Evolutionary conservation across 2,329 filamentous ascomycete genomes (phyloP), one percentile per base, ranked within the genome.

Genomic region (Leptographium procerum): DNA sequence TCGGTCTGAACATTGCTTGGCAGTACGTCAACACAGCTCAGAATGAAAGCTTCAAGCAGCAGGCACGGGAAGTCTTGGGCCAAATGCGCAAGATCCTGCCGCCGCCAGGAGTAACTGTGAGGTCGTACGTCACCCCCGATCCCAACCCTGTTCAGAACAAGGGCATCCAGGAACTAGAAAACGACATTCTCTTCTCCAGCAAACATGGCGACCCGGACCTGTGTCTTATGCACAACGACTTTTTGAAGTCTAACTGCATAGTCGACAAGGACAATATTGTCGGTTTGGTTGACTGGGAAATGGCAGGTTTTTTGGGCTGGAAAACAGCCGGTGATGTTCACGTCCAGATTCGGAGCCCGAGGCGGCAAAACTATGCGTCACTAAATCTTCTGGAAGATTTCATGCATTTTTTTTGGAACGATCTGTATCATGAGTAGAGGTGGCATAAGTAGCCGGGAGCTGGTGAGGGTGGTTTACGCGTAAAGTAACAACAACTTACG

Each of bases 271-370:
- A 67, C 60, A 71, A 59, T 60, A 71, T 75, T 48, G 68, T 73
- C 1, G 72, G 69, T 5, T 63, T 75, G 26, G 60, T 73, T 58
- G 70, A 74, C 57, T 75, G 71, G 71, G 72, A 74, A 63, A 74
- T 74, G 71, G 71, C 72, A 47, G 72, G 72, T 1, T 73, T 63
- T 28, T 66, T 69, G 59, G 66, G 67, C 11, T 68, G 68, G 67
- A 60, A 66, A 55, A 65, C 63, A 33, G 68, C 68, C 57, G 63
- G 61, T 6, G 56, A 69, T 31, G 63, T 70, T 1, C 68, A 70
- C 52, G 29, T 22, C 11, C 22, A 55, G 24, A 45, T 55, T 36
- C 60, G 66, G 58, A 62, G 60, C 19, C 64, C 65, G 11, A 58
- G 62, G 33, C 62, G 63, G 52, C 64, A 67, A 58, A 56, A 65